Base-by-base conservation (phyloP, 2,329 filamentous ascomycete genomes). In the Curvularia lunata region DNA sequence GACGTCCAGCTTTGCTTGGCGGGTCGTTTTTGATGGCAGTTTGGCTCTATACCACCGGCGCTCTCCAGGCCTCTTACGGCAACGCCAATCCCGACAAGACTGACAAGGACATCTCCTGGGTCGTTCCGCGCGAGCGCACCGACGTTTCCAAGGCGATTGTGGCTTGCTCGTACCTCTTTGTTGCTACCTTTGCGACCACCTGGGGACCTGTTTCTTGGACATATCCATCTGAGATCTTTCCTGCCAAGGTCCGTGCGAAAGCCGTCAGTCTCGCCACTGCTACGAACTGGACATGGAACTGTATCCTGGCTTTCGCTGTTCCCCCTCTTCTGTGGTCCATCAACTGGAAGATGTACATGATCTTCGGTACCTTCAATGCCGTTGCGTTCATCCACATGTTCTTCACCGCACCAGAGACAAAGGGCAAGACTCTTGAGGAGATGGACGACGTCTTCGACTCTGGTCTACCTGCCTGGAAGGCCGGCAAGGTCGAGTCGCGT, bases 1-100 rank as follows among this genome's bases (percentile, higher is more conserved):
- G 86, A 8, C 84, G 86, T 0, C 82, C 82, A 0, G 78, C 85
- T 0, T 76, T 88, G 9, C 78, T 88, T 1, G 58, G 82, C 18
- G 85, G 85, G 2, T 81, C 84, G 3, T 83, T 86, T 63, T 69
- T 83, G 46, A 86, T 87, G 84, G 84, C 84, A 80, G 77, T 80
- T 1, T 85, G 82, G 74, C 77, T 88, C 13, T 86, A 88, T 66
- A 83, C 85, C 56, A 84, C 82, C 1, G 86, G 85, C 37, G 81
- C 81, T 12, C 76, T 89, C 1, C 85, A 88, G 71, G 85, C 85
- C 18, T 77, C 81, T 30, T 86, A 86, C 62, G 86, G 86, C 41
- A 68, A 82, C 52, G 66, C 68, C 1, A 74, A 74, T 41, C 66
- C 69, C 8, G 65, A 77, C 48, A 41, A 58, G 9, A 54, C 53